These are phyloP conservation scores for Nicotiana benthamiana DNA, from an alignment of 257 asterid species.

Conservation along the genomic window DNA sequence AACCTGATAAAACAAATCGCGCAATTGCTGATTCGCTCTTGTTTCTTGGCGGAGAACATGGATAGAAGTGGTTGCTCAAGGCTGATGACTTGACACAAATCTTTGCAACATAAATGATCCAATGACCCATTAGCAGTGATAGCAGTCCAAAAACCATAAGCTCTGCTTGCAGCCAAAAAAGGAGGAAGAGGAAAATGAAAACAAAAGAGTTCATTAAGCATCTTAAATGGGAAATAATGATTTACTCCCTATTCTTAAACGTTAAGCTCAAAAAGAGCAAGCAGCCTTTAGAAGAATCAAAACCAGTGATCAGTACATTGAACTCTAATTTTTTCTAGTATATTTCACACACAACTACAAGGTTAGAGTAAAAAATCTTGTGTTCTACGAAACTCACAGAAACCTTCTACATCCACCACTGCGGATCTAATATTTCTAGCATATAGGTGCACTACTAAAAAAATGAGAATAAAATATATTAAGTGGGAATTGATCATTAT, in stretches of 20 bases:
- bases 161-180: slow-evolving; percentile 43
- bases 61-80: slow-evolving; percentile 76
- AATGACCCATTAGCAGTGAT: slow-evolving; percentile 91
- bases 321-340: too few species aligned
- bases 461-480: too few species aligned
- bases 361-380: too few species aligned
- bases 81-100: slow-evolving; percentile 77
- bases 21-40: slow-evolving; percentile 11
- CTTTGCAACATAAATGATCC: slow-evolving; percentile 69
- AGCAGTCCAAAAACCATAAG: slow-evolving; percentile 84
- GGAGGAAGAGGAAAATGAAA: background rate
- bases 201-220: background rate
- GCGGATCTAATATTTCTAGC: too few species aligned
- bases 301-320: background rate
- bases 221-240: background rate
- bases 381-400: too few species aligned
- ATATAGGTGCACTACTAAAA: too few species aligned
- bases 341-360: too few species aligned
- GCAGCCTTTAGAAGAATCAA: background rate
- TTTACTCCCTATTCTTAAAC: background rate
- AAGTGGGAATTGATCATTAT: too few species aligned
- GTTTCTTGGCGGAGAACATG: slow-evolving; percentile 42
- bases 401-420: too few species aligned
- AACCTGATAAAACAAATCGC: slow-evolving; percentile 16
- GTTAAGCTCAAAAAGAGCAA: background rate